These are phyloP conservation scores for Termitomyces sp. DNA, from an alignment of 768 basidiomycete species.

Conservation along the genomic window DNA sequence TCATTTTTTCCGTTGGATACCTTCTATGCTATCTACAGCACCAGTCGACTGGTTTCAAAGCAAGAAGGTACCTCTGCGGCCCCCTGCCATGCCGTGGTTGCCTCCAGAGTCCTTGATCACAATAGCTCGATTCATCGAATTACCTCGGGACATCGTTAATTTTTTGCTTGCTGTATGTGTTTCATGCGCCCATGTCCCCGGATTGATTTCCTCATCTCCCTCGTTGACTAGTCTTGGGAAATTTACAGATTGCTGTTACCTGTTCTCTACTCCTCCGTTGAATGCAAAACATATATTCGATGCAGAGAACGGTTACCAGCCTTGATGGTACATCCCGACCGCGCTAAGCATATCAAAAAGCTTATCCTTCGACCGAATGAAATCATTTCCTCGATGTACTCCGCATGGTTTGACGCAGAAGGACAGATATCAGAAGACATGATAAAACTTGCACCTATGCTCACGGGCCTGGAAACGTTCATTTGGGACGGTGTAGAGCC, in stretches of 20 bases:
- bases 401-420: conserved; percentile 13
- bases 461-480: conserved; percentile 15
- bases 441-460: conserved; percentile 13
- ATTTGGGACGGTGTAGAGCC: conserved; percentile 23
- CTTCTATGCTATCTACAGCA: background rate
- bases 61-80: background rate
- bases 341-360: conserved; percentile 13
- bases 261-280: conserved; percentile 10
- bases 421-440: conserved; percentile 8
- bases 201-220: background rate
- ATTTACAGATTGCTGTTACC: conserved; percentile 8
- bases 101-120: conserved; percentile 12
- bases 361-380: conserved; percentile 19
- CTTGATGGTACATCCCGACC: conserved; percentile 8
- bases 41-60: background rate
- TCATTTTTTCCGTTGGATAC: background rate
- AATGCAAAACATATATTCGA: conserved; percentile 11
- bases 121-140: conserved; percentile 10
- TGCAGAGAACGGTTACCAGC: conserved; percentile 16
- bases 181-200: background rate
- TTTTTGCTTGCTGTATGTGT: conserved; percentile 11
- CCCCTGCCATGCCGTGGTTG: background rate
- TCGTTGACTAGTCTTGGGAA: conserved; percentile 8
- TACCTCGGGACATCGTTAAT: conserved; percentile 11
- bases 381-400: conserved; percentile 4